Percentiles rank a stretch among this genome's conserved stretches.
Evolutionary conservation across 108 stramenopile species (phyloP).

Genomic region (Asterionellopsis glacialis): DNA sequence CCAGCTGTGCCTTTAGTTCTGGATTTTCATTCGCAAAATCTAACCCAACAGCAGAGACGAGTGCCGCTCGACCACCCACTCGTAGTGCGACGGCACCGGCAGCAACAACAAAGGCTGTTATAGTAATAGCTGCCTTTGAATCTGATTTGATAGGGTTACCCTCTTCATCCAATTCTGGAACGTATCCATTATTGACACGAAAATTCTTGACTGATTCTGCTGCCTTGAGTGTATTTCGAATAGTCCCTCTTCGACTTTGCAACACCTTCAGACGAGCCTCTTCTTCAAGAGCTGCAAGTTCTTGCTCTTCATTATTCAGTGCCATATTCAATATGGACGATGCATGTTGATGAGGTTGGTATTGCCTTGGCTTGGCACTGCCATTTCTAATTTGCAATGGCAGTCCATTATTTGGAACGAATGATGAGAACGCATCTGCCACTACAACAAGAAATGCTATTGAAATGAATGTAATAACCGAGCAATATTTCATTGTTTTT

Average conservation of each 20-base stretch:
- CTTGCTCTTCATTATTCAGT: constrained; percentile 18
- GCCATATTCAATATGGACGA: background rate
- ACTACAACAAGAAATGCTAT: too few relatives aligned
- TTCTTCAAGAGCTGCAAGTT: constrained; percentile 42
- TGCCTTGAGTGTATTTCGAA: constrained; percentile 52
- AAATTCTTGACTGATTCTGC: constrained; percentile 53
- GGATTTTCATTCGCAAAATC: constrained; percentile 84
- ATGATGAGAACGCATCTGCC: too few relatives aligned
- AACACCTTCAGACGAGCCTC: constrained; percentile 52
- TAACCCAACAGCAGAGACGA: constrained; percentile 71
- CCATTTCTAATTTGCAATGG: too few relatives aligned
- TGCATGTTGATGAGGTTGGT: too few relatives aligned
- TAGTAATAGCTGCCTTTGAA: constrained; percentile 59
- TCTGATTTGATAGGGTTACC: constrained; percentile 56
- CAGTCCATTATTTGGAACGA: too few relatives aligned
- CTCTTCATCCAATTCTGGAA: constrained; percentile 54
- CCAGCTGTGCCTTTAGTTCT: constrained; percentile 66
- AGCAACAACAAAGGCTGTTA: constrained; percentile 83
- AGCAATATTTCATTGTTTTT: too few relatives aligned
- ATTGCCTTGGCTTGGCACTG: too few relatives aligned
- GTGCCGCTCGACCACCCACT: constrained; percentile 83
- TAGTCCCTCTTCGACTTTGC: constrained; percentile 45
- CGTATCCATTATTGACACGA: constrained; percentile 38
- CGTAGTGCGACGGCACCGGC: constrained; percentile 81
- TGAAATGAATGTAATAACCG: too few relatives aligned